Evolutionary conservation across 169 alveolate species (phyloP), one percentile per base, ranked within the genome.

Genomic region (Plasmodium ovale): DNA sequence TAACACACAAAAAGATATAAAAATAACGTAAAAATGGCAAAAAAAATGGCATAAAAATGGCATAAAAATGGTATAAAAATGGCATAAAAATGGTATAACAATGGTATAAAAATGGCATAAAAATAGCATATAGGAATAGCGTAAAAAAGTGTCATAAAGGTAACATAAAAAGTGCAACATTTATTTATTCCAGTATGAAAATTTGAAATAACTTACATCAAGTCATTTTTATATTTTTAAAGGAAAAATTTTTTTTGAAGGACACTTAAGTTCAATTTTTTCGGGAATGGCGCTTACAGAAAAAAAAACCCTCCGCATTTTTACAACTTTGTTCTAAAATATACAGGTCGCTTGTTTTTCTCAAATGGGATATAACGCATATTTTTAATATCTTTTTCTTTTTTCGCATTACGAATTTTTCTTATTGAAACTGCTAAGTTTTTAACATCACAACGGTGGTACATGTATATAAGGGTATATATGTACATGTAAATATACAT

Each of bases 131-230:
- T n/a, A n/a, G n/a, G n/a, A n/a, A n/a, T n/a, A n/a, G n/a, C n/a
- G n/a, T n/a, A n/a, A n/a, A n/a, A n/a, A n/a, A n/a, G n/a, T n/a
- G n/a, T n/a, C n/a, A n/a, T n/a, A n/a, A n/a, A n/a, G n/a, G n/a
- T n/a, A n/a, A n/a, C n/a, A n/a, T n/a, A n/a, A n/a, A n/a, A n/a
- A n/a, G n/a, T n/a, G n/a, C n/a, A n/a, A n/a, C n/a, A n/a, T n/a
- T n/a, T n/a, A n/a, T n/a, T n/a, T n/a, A n/a, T n/a, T n/a, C n/a
- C n/a, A n/a, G n/a, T n/a, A n/a, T n/a, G n/a, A n/a, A n/a, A n/a
- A n/a, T n/a, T n/a, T n/a, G n/a, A n/a, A n/a, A 67, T 14, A 67
- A 39, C 37, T 67, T 67, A 69, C 42, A 21, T 31, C 44, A 42
- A 42, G 42, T 29, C 21, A 56, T 14, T 47, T 69, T 3, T 47